Conservation (phyloP, 805 yeast species). For the Candida patagonica region DNA sequence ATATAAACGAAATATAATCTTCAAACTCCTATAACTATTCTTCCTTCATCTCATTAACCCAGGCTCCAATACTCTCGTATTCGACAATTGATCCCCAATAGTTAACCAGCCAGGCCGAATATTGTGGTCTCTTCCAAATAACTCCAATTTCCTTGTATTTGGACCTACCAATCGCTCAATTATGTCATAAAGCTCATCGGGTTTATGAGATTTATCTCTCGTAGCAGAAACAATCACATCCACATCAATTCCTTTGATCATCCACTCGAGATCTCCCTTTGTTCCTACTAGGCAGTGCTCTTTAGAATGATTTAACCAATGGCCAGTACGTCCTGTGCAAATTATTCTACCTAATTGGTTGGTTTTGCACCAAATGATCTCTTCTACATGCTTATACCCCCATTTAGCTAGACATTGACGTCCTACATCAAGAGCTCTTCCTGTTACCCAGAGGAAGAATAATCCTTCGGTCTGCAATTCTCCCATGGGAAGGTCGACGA, state of each 20-base stretch:
- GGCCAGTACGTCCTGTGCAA: conserved; percentile 94
- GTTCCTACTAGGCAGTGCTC: conserved; percentile 76
- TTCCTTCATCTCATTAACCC: no score
- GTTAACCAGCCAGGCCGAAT: conserved; percentile 88
- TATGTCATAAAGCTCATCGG: conserved; percentile 81
- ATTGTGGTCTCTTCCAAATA: conserved; percentile 83
- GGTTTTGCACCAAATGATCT: conserved; percentile 82
- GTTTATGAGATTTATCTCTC: conserved; percentile 83
- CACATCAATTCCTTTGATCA: conserved; percentile 54
- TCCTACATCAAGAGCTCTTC: conserved; percentile 85
- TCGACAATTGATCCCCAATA: conserved; percentile 68
- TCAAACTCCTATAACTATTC: no score
- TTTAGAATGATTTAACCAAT: conserved; percentile 92
- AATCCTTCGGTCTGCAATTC: conserved; percentile 77
- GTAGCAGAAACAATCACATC: conserved; percentile 77
- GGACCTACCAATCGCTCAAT: conserved; percentile 77
- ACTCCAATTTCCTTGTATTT: conserved; percentile 70
- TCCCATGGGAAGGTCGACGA: conserved; percentile 55
- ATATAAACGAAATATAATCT: no score
- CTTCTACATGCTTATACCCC: conserved; percentile 77
- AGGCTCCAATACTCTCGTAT: conserved; percentile 47
- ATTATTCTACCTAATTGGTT: conserved; percentile 83
- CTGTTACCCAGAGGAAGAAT: conserved; percentile 87
- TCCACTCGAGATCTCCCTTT: conserved; percentile 73
- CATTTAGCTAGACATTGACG: conserved; percentile 63